A percentile compares a stretch with the other conserved stretches of the same genome.
phyloP scores from a whole-genome alignment of 2,329 filamentous ascomycete species.

The Pseudogymnoascus sp. region DNA sequence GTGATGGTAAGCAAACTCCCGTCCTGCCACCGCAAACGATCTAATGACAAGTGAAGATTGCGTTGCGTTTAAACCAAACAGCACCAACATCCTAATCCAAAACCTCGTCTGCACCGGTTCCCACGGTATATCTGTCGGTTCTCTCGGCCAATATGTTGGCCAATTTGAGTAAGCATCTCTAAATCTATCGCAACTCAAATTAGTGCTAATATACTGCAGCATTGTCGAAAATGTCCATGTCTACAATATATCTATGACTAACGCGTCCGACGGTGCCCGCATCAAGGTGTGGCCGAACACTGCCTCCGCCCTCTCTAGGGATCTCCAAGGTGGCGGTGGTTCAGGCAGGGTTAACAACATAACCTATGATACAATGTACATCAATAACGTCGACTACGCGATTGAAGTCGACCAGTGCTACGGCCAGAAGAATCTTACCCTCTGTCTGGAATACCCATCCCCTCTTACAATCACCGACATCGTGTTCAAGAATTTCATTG shows the following conservation, averaged over 20 bases:
- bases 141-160: conserved; percentile 49
- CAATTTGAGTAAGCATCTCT: not conserved
- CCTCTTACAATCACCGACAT: conserved; percentile 49
- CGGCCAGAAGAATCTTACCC: conserved; percentile 52
- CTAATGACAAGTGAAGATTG: conserved; percentile 37
- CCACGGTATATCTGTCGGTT: conserved; percentile 56
- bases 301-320: conserved; percentile 44
- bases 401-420: conserved; percentile 62
- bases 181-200: not conserved
- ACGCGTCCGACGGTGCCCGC: conserved; percentile 50
- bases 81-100: conserved; percentile 50
- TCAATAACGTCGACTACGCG: conserved; percentile 57
- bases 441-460: conserved; percentile 53
- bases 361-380: conserved; percentile 55
- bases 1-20: conserved; percentile 36
- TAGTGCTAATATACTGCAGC: conserved; percentile 33
- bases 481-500: conserved; percentile 48
- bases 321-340: conserved; percentile 44
- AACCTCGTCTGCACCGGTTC: conserved; percentile 54
- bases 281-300: conserved; percentile 61
- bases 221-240: conserved; percentile 53
- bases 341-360: conserved; percentile 56
- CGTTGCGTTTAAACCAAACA: conserved; percentile 59
- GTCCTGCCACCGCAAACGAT: not conserved
- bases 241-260: conserved; percentile 41